A percentile compares a stretch with the other conserved stretches of the same genome.
These are phyloP conservation scores for Hsuehochloa calcarea DNA, from an alignment of 176 grass and related monocot species.

Conservation along the genomic window DNA sequence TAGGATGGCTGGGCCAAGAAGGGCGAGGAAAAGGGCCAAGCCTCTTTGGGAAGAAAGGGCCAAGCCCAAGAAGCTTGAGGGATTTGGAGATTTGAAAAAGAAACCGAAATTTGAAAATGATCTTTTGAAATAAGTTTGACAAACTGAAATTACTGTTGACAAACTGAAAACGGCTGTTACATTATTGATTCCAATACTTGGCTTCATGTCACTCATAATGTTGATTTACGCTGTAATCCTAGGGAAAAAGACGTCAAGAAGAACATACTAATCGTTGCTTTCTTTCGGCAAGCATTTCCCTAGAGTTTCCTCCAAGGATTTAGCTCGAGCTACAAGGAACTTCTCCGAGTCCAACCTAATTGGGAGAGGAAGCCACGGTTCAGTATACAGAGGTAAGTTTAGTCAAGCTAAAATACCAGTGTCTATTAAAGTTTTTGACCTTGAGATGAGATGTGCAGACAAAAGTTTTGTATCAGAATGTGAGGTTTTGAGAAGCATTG, in stretches of 20 bases:
- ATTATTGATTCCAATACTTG: slow-evolving; percentile 16
- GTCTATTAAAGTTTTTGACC: slow-evolving; percentile 44
- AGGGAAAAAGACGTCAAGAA: background rate
- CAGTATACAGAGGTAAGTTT: slow-evolving; percentile 41
- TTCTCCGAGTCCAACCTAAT: slow-evolving; percentile 37
- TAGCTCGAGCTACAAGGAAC: slow-evolving; percentile 37
- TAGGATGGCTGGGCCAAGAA: too few relatives aligned
- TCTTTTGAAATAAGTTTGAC: too few relatives aligned
- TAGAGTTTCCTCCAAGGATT: slow-evolving; percentile 38
- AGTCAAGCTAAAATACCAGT: background rate
- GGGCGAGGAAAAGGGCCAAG: too few relatives aligned
- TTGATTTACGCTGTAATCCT: background rate
- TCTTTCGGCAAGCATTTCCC: background rate
- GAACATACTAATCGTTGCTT: background rate
- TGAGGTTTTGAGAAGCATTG: slow-evolving; percentile 39
- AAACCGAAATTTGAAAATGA: too few relatives aligned
- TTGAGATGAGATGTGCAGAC: slow-evolving; percentile 4
- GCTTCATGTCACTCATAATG: background rate
- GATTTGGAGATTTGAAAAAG: too few relatives aligned
- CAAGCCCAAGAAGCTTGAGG: too few relatives aligned
- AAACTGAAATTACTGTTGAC: too few relatives aligned
- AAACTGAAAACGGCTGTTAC: too few relatives aligned
- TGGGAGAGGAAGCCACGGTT: slow-evolving; percentile 41
- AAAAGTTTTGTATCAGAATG: slow-evolving; percentile 43
- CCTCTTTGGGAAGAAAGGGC: too few relatives aligned